Conservation (phyloP, 768 basidiomycete species). For the Leccinellum rugosiceps region DNA sequence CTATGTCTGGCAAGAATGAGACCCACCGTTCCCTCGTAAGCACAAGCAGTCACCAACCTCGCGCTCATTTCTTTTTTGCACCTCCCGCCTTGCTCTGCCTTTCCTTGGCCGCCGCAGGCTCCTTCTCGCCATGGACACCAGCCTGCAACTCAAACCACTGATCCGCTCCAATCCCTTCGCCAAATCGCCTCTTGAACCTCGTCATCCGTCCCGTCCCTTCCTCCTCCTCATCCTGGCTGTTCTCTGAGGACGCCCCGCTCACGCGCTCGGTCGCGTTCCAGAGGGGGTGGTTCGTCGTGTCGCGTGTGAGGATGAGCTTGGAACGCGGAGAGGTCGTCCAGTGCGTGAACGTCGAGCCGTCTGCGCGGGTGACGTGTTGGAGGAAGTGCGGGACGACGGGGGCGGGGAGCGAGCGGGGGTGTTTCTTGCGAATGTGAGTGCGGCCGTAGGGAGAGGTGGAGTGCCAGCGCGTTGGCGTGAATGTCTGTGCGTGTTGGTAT, state of each 20-base stretch:
- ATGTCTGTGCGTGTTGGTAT: not conserved
- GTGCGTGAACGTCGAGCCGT: slow-evolving; percentile 85
- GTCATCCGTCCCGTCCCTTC: slow-evolving; percentile 75
- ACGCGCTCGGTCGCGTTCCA: slow-evolving; percentile 70
- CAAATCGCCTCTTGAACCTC: slow-evolving; percentile 75
- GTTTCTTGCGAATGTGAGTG: slow-evolving; percentile 77
- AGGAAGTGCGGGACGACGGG: slow-evolving; percentile 86
- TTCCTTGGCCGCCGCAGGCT: slow-evolving; percentile 27
- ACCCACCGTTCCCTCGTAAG: not conserved
- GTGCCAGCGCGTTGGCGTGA: slow-evolving; percentile 35
- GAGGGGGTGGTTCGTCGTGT: slow-evolving; percentile 84
- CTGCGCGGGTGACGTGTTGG: slow-evolving; percentile 80
- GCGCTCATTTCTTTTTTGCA: slow-evolving; percentile 19
- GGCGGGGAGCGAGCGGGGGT: slow-evolving; percentile 66
- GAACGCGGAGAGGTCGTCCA: slow-evolving; percentile 87
- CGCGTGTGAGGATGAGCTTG: slow-evolving; percentile 72
- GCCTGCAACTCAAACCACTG: slow-evolving; percentile 29
- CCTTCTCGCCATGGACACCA: slow-evolving; percentile 24
- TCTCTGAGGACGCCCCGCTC: slow-evolving; percentile 43
- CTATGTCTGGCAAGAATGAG: not conserved
- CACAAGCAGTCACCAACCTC: slow-evolving; percentile 1
- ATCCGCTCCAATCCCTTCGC: slow-evolving; percentile 40
- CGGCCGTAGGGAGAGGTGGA: slow-evolving; percentile 82
- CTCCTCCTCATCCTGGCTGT: slow-evolving; percentile 59
- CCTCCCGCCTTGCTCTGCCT: slow-evolving; percentile 9